These are phyloP conservation scores for Cyclotella distinguenda DNA, from an alignment of 108 stramenopile species.

Conservation along the genomic window DNA sequence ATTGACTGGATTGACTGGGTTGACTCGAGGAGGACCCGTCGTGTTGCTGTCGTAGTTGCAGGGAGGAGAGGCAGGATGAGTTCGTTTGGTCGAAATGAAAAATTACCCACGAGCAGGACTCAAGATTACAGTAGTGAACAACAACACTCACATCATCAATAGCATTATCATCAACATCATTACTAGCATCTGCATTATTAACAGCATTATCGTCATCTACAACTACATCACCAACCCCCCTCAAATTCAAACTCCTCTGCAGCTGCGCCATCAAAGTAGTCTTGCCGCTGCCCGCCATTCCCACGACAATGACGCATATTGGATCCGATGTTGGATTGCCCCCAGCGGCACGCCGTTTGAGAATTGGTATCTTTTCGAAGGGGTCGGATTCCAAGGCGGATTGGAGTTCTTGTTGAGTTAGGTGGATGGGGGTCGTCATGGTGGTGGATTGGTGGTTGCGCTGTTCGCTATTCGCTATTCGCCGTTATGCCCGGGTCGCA, in stretches of 20 bases:
- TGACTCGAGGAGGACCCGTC: background rate
- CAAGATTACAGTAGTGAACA: background rate
- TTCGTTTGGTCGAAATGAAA: background rate
- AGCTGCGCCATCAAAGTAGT: conserved; percentile 82
- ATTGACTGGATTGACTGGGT: conserved; percentile 4
- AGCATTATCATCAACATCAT: conserved; percentile 14
- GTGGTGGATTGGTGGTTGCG: background rate
- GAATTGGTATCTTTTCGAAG: conserved; percentile 26
- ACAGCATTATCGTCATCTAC: conserved; percentile 15
- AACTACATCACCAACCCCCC: conserved; percentile 6
- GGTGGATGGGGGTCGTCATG: conserved; percentile 13
- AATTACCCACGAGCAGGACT: background rate
- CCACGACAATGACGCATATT: conserved; percentile 81
- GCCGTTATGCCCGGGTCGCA: no score
- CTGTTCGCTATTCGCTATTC: no score
- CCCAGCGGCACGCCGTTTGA: conserved; percentile 28
- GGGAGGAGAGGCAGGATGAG: background rate
- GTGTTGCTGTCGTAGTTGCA: background rate
- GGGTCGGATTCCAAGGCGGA: background rate
- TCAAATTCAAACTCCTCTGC: conserved; percentile 56
- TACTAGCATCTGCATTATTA: conserved; percentile 9
- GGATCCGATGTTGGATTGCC: conserved; percentile 45
- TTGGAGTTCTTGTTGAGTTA: conserved; percentile 8
- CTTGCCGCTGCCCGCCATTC: conserved; percentile 94
- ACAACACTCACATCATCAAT: conserved; percentile 14